Percentiles rank a stretch among this genome's conserved stretches.
phyloP scores from a whole-genome alignment of 306 rosid genomes.

The Fagus sylvatica region DNA sequence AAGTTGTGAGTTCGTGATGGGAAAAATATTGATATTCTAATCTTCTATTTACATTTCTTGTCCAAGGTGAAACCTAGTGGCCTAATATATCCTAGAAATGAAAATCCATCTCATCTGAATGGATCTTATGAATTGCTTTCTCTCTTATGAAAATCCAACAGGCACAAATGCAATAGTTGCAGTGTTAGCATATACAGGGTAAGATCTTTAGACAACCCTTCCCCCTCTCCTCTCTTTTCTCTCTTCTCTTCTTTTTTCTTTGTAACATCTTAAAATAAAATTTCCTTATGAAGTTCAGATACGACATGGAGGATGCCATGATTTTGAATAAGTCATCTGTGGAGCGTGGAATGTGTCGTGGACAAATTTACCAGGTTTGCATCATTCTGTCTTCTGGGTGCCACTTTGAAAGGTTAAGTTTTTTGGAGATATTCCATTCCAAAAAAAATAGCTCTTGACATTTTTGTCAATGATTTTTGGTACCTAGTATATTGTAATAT shows the following conservation, averaged over 20 bases:
- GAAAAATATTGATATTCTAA: not conserved
- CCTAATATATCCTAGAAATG: not conserved
- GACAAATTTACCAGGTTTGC: constrained; percentile 86
- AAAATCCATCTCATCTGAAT: not conserved
- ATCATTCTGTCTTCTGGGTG: constrained; percentile 15
- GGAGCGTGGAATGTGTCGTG: constrained; percentile 97
- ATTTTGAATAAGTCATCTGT: constrained; percentile 93
- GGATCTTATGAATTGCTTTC: not conserved
- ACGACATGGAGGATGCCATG: constrained; percentile 99
- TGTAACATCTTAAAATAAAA: constrained; percentile 14
- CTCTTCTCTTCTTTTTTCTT: not conserved
- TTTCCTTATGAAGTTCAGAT: constrained; percentile 47
- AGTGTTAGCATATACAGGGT: constrained; percentile 96
- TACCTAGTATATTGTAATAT: not conserved
- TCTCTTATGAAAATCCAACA: constrained; percentile 81
- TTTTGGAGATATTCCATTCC: not conserved
- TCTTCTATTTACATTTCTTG: not conserved
- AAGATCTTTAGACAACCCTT: constrained; percentile 29
- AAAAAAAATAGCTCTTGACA: not conserved
- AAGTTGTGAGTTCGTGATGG: too few relatives aligned
- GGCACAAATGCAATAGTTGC: constrained; percentile 99
- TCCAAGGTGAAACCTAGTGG: not conserved
- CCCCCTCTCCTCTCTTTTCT: not conserved
- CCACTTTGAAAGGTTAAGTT: constrained; percentile 11
- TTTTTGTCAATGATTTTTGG: not conserved